Percentiles rank a stretch among this genome's conserved stretches.
Conservation (phyloP, 1,284 basidiomycete species). For the Sutorius eximius region DNA sequence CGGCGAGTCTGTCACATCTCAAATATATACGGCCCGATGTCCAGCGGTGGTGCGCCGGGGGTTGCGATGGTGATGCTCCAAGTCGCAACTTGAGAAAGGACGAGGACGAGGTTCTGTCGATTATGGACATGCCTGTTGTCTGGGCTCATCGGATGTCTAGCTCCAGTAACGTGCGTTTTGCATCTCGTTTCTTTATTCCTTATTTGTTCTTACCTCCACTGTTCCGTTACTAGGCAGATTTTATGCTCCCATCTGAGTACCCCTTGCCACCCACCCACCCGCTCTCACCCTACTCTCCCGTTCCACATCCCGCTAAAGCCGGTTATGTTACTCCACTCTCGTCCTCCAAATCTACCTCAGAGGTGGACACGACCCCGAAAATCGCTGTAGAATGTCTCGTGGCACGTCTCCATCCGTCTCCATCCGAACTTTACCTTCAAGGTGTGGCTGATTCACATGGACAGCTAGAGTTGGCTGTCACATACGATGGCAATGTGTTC, state of each 20-base stretch:
- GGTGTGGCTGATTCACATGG: slow-evolving; percentile 32
- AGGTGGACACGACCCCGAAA: neutral
- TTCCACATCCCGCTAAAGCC: slow-evolving; percentile 17
- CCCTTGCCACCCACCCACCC: slow-evolving; percentile 22
- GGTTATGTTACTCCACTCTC: slow-evolving; percentile 20
- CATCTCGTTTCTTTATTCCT: neutral
- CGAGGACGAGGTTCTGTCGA: neutral
- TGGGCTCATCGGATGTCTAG: slow-evolving; percentile 15
- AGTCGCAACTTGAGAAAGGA: neutral
- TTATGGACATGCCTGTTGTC: slow-evolving; percentile 7
- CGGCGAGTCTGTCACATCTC: slow-evolving; percentile 29
- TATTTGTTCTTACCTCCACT: neutral
- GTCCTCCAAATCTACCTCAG: neutral
- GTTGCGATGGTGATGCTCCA: neutral
- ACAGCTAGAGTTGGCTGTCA: slow-evolving; percentile 34
- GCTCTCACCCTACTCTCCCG: slow-evolving; percentile 19
- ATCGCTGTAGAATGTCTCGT: slow-evolving; percentile 8
- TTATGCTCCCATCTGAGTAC: slow-evolving; percentile 17
- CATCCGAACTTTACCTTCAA: slow-evolving; percentile 50
- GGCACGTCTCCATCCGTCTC: slow-evolving; percentile 42
- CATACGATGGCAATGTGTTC: slow-evolving; percentile 46
- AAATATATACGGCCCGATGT: slow-evolving; percentile 24
- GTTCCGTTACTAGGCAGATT: slow-evolving; percentile 12
- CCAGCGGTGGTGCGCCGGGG: slow-evolving; percentile 12
- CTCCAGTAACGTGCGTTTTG: slow-evolving; percentile 14